These are phyloP conservation scores for Wickerhamiella nectarea DNA, from an alignment of 805 yeast species.

Conservation along the genomic window DNA sequence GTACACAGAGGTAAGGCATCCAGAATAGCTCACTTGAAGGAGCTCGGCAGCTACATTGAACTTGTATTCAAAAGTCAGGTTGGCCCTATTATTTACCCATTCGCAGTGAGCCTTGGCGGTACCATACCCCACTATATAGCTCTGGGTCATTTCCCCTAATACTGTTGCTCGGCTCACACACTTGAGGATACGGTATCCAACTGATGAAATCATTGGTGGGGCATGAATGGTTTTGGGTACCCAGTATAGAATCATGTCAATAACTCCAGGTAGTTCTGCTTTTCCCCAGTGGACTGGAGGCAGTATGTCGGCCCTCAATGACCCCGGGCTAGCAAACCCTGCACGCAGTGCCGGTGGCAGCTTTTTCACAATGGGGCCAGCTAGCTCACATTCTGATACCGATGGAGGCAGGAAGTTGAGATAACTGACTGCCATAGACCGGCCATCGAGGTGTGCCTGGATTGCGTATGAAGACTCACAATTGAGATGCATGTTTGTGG, in stretches of 20 bases:
- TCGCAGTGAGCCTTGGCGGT: background rate
- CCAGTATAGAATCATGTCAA: background rate
- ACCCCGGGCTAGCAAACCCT: background rate
- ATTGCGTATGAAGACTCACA: conserved; percentile 2
- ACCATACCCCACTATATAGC: background rate
- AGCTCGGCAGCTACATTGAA: background rate
- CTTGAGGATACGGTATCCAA: background rate
- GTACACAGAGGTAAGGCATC: background rate
- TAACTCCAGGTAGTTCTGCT: background rate
- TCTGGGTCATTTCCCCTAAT: background rate
- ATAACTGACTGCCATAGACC: background rate
- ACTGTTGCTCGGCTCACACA: background rate
- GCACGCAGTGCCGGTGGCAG: background rate
- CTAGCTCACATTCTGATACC: background rate
- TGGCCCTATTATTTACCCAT: background rate
- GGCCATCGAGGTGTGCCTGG: background rate
- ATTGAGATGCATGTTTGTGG: background rate
- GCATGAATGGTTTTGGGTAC: background rate
- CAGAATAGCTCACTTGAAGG: background rate
- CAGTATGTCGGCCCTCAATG: background rate
- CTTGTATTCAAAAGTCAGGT: background rate
- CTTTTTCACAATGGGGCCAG: background rate
- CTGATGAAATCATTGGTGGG: background rate
- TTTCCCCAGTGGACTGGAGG: background rate
- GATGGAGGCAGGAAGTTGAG: background rate